Base-by-base conservation (phyloP, 805 yeast species). In the Suhomyces kilbournensis region DNA sequence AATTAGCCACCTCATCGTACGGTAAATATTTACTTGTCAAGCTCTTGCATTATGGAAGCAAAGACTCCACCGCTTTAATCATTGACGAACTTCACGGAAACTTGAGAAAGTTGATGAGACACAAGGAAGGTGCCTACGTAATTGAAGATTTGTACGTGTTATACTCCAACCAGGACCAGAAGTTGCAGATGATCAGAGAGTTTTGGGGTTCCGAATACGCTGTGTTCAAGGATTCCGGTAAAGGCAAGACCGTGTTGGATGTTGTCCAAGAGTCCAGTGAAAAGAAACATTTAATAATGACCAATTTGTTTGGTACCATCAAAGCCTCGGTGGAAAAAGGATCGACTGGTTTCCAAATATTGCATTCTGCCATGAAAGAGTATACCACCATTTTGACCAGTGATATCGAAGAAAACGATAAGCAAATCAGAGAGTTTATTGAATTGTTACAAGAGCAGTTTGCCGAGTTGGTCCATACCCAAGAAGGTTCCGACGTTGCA, bases 201-300 rank as follows among this genome's bases (percentile, higher is more conserved):
- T 93, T 93, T 67, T 93, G 96, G 90, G 99, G 98, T 50, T 82
- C 97, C 10, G 96, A 90, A 72, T 93, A 87, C 68, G 97, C 97
- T 19, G 84, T 90, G 10, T 93, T 93, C 76, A 85, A 82, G 69
- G 93, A 90, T 49, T 77, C 85, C 9, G 91, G 88, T 44, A 78
- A 80, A 55, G 80, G 79, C 44, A 78, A 84, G 64, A 73, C 80
- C 12, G 80, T 93, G 49, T 75, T 79, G 53, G 92, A 90, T 48
- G 83, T 88, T 43, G 78, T 86, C 53, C 68, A 68, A 15, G 90
- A 83, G 58, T 79, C 83, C 56, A 80, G 87, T 15, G 97, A 92
- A 66, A 90, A 89, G 78, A 82, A 88, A 68, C 85, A 78, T 51
- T 77, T 87, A 56, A 83, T 93, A 56, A 78, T 90, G 61, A 78